Percentiles rank a stretch among this genome's conserved stretches.
Conservation (phyloP, 179 eudicot species). For the Actinidia polygama region DNA sequence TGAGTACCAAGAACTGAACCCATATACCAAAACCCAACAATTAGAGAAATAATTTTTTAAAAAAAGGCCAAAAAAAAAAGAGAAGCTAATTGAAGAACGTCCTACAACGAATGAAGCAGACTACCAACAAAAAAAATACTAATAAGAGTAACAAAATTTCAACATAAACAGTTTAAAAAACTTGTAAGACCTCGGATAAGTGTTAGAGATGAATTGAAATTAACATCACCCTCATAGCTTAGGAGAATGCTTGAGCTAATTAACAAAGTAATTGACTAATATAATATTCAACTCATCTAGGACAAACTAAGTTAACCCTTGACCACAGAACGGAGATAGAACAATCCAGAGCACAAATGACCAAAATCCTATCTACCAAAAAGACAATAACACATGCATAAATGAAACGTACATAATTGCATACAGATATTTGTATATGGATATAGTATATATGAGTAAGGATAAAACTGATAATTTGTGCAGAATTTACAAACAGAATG, state of each 20-base stretch:
- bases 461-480: too few species aligned
- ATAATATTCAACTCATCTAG: not conserved
- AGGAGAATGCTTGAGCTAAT: not conserved
- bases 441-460: not conserved
- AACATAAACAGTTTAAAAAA: too few species aligned
- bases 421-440: not conserved
- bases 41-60: not conserved
- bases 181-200: not conserved
- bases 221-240: not conserved
- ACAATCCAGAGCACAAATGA: not conserved
- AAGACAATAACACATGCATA: not conserved
- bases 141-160: too few species aligned
- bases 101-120: not conserved
- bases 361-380: not conserved
- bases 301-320: not conserved
- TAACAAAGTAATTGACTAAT: not conserved
- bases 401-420: not conserved
- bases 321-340: not conserved
- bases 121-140: not conserved
- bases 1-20: not conserved
- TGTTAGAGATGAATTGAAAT: not conserved
- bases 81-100: not conserved
- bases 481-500: too few species aligned
- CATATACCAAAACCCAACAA: not conserved
- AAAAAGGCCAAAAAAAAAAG: not conserved